Evolutionary conservation across 176 grass and related monocot genomes (phyloP), one percentile per base, ranked within the genome.

Genomic region (Rhynchospora breviuscula): DNA sequence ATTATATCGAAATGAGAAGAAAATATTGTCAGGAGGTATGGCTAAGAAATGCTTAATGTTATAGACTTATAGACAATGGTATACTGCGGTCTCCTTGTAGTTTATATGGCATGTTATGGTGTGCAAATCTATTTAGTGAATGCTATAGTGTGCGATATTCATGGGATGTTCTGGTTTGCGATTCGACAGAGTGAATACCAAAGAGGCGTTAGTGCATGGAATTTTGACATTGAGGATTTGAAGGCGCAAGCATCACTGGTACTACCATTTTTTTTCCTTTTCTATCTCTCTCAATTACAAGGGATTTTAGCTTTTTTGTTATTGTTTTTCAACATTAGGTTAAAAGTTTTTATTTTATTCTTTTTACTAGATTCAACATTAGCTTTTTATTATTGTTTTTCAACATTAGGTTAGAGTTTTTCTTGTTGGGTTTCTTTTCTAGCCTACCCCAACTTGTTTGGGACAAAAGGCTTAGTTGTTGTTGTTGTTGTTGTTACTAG

Each of bases 211-310:
- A 99, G 96, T 89, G 96, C 96, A 10, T 99, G 96, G 96, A 93
- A 99, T 71, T 99, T 99, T n/a, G 96, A 99, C 88, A 91, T 99
- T 10, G 96, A 99, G 81, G 96, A 99, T 82, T 89, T 99, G 66
- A 99, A 99, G 88, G 83, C 91, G 60, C 96, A 99, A 93, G 96
- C 96, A 90, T 95, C 96, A 90, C 84, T 95, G 70, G 96, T 99
- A 93, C 23, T 63, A 81, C 17, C 26, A 26, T 12, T 4, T 4
- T 63, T 78, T 75, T 40, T 2, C 47, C 7, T 47, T 70, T 71
- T 47, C 54, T 13, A 58, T 58, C 33, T 33, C 6, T 79, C 22
- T 10, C 5, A 62, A n/a, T 21, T 62, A 61, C 35, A 8, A 21
- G 26, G 26, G 29, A 47, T 18, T 44, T 64, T 48, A 64, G 21